phyloP scores from a whole-genome alignment of 306 rosid genomes.

The Quercus aquifolioides region DNA sequence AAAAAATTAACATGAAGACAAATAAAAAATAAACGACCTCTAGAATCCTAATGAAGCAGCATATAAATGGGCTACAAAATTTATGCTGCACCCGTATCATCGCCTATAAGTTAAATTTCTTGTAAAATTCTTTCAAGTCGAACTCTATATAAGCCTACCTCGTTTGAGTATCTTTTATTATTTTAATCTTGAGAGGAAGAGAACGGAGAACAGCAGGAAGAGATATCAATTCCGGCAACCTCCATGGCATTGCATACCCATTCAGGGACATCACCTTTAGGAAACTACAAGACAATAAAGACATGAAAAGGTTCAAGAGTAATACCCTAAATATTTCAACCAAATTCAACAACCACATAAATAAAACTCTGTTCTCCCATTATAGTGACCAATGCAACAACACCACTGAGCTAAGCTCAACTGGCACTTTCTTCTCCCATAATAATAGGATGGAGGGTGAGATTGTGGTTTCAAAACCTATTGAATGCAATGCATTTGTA shows the following conservation, averaged over 20 bases:
- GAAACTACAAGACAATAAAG: conserved; percentile 57
- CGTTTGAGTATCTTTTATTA: background rate
- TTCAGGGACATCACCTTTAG: conserved; percentile 79
- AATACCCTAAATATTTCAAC: background rate
- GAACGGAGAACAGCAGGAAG: conserved; percentile 67
- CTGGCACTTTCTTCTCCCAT: no score
- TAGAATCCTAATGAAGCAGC: conserved; percentile 33
- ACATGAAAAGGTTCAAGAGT: background rate
- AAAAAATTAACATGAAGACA: background rate
- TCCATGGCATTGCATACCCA: conserved; percentile 99
- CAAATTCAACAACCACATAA: conserved; percentile 1
- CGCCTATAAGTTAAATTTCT: background rate
- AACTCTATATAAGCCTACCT: conserved; percentile 20
- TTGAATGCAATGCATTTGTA: no score
- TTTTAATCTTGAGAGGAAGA: conserved; percentile 26
- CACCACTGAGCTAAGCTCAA: no score
- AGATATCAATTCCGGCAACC: conserved; percentile 89
- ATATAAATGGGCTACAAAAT: conserved; percentile 43
- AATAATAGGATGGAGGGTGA: no score
- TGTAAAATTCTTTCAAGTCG: conserved; percentile 13
- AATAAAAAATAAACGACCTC: background rate
- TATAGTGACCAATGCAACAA: no score
- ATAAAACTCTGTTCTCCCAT: background rate
- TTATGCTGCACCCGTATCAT: conserved; percentile 35
- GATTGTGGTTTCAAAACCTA: no score